phyloP scores from a whole-genome alignment of 2,329 filamentous ascomycete genomes.

The Blumeria graminis region DNA sequence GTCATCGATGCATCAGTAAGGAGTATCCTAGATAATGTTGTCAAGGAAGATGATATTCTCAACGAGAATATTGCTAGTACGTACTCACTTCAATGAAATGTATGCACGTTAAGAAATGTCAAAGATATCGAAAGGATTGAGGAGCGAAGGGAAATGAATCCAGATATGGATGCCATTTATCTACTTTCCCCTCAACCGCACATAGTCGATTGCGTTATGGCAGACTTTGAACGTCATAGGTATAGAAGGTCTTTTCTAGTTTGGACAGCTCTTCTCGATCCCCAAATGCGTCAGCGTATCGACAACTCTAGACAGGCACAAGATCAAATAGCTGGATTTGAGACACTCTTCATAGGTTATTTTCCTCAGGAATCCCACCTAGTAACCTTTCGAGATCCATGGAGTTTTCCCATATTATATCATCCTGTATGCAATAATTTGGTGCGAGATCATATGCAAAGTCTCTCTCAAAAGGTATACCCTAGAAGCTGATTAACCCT shows the following conservation, averaged over 20 bases:
- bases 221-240: conserved; percentile 65
- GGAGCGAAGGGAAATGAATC: conserved; percentile 56
- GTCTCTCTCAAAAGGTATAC: conserved; percentile 62
- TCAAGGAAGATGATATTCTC: conserved; percentile 90
- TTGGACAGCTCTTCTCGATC: conserved; percentile 59
- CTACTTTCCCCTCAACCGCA: conserved; percentile 66
- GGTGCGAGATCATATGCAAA: conserved; percentile 61
- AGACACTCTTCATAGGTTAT: conserved; percentile 68
- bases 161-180: conserved; percentile 87
- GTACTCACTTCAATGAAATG: conserved; percentile 4
- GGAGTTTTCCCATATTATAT: conserved; percentile 82
- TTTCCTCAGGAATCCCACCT: conserved; percentile 79
- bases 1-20: conserved; percentile 67
- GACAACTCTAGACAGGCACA: conserved; percentile 45
- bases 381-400: conserved; percentile 78
- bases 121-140: conserved; percentile 87
- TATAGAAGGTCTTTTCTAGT: conserved; percentile 63
- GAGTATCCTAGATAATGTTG: conserved; percentile 71
- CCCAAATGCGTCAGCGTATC: conserved; percentile 45
- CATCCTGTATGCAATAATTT: conserved; percentile 75
- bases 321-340: conserved; percentile 55
- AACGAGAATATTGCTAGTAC: conserved; percentile 86
- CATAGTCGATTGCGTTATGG: conserved; percentile 80
- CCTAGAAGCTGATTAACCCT: neutral
- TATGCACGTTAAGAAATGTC: neutral